Evolutionary conservation across 139 green algal species (phyloP).

Genomic region (Desmodesmus armatus): DNA sequence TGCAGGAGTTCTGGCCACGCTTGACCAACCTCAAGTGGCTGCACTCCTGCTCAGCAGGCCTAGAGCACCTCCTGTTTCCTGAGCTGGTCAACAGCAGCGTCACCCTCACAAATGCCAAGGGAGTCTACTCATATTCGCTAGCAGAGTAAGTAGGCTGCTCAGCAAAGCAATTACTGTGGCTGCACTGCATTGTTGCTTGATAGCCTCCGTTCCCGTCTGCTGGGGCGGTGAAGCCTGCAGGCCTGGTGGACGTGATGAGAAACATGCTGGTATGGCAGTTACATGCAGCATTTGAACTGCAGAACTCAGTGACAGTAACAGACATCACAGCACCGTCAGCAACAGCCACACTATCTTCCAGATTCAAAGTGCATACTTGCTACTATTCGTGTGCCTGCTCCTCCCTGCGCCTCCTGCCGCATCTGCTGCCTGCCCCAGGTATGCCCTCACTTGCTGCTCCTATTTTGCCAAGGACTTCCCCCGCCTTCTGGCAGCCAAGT

Average conservation of each 20-base stretch:
- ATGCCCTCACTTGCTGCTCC: conserved; percentile 74
- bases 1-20: conserved; percentile 64
- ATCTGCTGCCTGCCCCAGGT: conserved; percentile 46
- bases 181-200: no score
- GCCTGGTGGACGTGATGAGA: no score
- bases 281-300: no score
- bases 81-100: conserved; percentile 70
- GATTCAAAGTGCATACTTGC: no score
- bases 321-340: no score
- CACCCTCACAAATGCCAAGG: conserved; percentile 84
- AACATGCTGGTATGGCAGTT: no score
- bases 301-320: no score
- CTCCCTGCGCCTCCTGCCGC: no score
- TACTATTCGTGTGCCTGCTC: not conserved
- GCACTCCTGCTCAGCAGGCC: conserved; percentile 75
- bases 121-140: conserved; percentile 81
- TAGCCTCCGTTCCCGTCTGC: no score
- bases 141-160: conserved; percentile 63
- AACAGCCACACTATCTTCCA: no score
- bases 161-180: not conserved
- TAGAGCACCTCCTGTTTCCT: conserved; percentile 83
- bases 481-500: conserved; percentile 57
- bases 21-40: conserved; percentile 73
- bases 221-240: no score
- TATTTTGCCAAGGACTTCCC: conserved; percentile 87